A percentile compares a stretch with the other conserved stretches of the same genome.
Evolutionary conservation across 192 early-diverging fungal genomes (phyloP).

Genomic region (Pilaira anomala): DNA sequence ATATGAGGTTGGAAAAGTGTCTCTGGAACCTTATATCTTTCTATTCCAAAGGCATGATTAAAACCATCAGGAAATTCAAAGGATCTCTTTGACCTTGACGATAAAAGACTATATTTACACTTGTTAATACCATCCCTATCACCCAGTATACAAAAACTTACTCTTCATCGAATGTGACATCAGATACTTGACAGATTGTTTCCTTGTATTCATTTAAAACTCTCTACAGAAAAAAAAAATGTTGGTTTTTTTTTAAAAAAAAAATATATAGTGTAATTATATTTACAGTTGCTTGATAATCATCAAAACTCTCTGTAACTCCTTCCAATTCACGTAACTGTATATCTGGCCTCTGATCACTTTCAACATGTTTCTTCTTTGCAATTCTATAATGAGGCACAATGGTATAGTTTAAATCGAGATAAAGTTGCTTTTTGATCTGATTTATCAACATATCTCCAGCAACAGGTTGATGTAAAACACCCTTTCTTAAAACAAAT

Average conservation of each 20-base stretch:
- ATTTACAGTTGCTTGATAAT: conserved; percentile 66
- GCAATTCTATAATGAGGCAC: conserved; percentile 83
- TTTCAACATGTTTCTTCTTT: conserved; percentile 71
- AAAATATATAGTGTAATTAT: background rate
- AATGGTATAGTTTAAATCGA: conserved; percentile 58
- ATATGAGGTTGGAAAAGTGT: conserved; percentile 73
- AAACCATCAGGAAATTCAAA: conserved; percentile 97
- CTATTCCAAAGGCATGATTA: conserved; percentile 74
- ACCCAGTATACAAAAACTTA: conserved; percentile 32
- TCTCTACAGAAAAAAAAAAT: conserved; percentile 42
- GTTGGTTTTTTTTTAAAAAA: background rate
- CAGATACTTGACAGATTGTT: conserved; percentile 82
- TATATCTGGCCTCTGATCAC: conserved; percentile 60
- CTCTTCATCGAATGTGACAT: conserved; percentile 65
- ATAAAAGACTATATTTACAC: conserved; percentile 38
- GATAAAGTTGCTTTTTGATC: conserved; percentile 60
- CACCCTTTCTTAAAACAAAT: conserved; percentile 88
- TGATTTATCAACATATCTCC: conserved; percentile 83
- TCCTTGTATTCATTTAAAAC: conserved; percentile 94
- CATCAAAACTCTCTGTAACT: conserved; percentile 61
- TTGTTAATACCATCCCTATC: background rate
- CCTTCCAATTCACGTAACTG: conserved; percentile 50
- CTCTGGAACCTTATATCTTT: conserved; percentile 83
- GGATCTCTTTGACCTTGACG: conserved; percentile 69
- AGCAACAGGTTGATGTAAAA: conserved; percentile 67